Evolutionary conservation across 257 asterid species (phyloP), one percentile per base, ranked within the genome.

Genomic region (Haberlea rhodopensis): DNA sequence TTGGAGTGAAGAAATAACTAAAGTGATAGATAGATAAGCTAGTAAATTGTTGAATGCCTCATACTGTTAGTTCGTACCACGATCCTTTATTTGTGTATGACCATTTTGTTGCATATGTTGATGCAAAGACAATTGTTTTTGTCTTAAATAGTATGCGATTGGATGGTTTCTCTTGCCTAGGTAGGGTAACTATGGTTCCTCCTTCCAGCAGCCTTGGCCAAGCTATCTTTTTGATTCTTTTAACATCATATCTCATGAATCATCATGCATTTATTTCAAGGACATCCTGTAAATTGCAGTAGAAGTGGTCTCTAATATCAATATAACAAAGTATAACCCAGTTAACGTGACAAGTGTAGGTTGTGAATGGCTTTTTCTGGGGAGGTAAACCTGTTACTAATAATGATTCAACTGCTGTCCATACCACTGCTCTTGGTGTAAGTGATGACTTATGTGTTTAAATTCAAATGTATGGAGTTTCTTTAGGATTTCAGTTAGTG

Each of bases 321-420:
- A 27, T 55, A 57, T 57, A 45, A 31, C 5, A 40, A 37, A 28
- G 25, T 26, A 49, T 53, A 18, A 11, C 58, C 65, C 20, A 2
- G 57, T 16, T 53, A 62, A n/a, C 45, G 55, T 75, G 63, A 26
- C 29, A 57, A 51, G 56, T 75, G 78, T 82, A 90, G 97, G 95
- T 90, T 63, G 89, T 86, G 28, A 90, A 90, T 73, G 96, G 96
- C 70, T 90, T 90, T 79, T 88, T 90, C 75, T 84, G 83, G 79
- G 86, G 85, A 32, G 95, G 95, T 52, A 81, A 88, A 73, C 87
- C 83, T 68, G 87, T 90, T 62, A 72, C 82, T 76, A 63, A 63
- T 75, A 77, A 77, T 57, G 86, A 84, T 71, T 71, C 73, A 6
- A 53, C 76, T 31, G 72, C 78, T 54, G 79, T 46, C 56, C 80